Percentiles rank a stretch among this genome's conserved stretches.
phyloP scores from a whole-genome alignment of 805 yeast genomes.

The Ogataea siamensis region DNA sequence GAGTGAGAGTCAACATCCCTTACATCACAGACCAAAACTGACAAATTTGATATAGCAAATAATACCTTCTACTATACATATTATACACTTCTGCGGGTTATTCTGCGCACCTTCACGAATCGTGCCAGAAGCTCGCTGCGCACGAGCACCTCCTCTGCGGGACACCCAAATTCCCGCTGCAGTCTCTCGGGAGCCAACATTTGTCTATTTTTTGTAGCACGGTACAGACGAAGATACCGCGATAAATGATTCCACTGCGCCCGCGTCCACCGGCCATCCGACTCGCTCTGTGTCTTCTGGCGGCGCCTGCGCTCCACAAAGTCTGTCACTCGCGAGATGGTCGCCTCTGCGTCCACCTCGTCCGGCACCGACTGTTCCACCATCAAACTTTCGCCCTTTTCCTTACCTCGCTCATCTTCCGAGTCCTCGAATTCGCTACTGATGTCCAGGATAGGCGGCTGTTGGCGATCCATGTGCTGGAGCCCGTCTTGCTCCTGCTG shows the following conservation, averaged over 20 bases:
- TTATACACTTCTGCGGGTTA: slow-evolving; percentile 10
- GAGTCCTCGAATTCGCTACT: slow-evolving; percentile 27
- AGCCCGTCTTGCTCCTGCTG: background rate
- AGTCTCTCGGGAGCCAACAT: slow-evolving; percentile 16
- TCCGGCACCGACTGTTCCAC: slow-evolving; percentile 9
- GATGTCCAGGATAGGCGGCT: slow-evolving; percentile 3
- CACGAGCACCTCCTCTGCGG: slow-evolving; percentile 22
- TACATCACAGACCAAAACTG: slow-evolving; percentile 38
- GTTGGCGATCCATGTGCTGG: background rate
- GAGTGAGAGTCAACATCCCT: slow-evolving; percentile 66
- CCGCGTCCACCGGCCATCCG: background rate
- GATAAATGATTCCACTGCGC: slow-evolving; percentile 26
- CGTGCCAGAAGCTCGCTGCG: slow-evolving; percentile 22
- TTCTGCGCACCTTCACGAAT: slow-evolving; percentile 21
- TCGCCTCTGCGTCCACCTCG: slow-evolving; percentile 21
- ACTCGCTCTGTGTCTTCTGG: background rate
- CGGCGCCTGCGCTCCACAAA: slow-evolving; percentile 17
- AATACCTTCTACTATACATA: slow-evolving; percentile 4
- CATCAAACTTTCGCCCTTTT: slow-evolving; percentile 10
- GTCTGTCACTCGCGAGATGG: slow-evolving; percentile 26
- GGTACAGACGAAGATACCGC: slow-evolving; percentile 23
- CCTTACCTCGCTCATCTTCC: slow-evolving; percentile 15
- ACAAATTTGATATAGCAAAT: slow-evolving; percentile 16
- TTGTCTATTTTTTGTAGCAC: slow-evolving; percentile 14
- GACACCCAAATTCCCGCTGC: slow-evolving; percentile 23